These are phyloP conservation scores for Psidium friedrichsthalianum DNA, from an alignment of 345 rosid genomes.

Conservation along the genomic window DNA sequence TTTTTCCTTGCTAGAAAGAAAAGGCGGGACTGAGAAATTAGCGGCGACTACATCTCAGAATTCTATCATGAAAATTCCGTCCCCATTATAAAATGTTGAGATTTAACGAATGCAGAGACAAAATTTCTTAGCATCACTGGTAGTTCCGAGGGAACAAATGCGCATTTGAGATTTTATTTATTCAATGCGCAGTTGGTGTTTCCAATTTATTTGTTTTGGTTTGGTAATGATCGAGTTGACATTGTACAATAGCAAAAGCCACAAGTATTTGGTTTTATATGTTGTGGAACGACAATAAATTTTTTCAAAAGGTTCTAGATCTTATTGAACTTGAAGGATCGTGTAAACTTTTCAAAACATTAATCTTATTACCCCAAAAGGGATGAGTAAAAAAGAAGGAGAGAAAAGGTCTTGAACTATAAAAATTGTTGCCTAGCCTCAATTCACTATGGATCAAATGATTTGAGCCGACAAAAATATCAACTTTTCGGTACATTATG, in stretches of 20 bases:
- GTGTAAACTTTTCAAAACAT: neutral
- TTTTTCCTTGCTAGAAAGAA: neutral
- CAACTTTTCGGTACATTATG: neutral
- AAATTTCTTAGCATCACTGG: neutral
- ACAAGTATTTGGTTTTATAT: neutral
- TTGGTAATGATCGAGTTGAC: neutral
- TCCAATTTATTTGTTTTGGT: neutral
- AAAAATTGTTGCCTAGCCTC: neutral
- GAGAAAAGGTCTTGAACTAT: neutral
- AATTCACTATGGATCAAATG: neutral
- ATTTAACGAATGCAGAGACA: neutral
- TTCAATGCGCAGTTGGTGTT: neutral
- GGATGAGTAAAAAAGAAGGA: neutral
- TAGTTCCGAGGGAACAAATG: neutral
- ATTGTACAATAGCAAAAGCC: neutral
- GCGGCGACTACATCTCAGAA: neutral
- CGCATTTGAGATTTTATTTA: neutral
- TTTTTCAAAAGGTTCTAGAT: neutral
- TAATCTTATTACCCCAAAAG: neutral
- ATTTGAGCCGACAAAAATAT: neutral
- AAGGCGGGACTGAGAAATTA: neutral
- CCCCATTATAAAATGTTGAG: neutral
- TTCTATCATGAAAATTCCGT: neutral
- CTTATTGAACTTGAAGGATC: neutral
- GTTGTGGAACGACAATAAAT: neutral